Evolutionary conservation across 306 rosid species (phyloP), one percentile per base, ranked within the genome.

Genomic region (Pterocarpus santalinus): DNA sequence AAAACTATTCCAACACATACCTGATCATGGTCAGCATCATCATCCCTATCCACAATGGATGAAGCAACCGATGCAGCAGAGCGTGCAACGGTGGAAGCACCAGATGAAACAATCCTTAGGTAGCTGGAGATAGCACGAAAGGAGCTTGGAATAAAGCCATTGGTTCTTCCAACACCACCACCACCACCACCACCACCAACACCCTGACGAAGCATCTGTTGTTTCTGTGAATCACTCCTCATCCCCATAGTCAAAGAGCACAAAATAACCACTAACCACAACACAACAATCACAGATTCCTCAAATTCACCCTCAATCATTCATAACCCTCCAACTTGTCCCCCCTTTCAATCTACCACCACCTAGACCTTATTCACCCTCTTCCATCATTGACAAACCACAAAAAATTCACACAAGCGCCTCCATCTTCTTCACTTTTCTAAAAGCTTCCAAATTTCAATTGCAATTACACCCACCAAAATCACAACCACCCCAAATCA

Each of bases 41-140:
- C 98, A 32, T 92, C 94, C 83, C 89, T 91, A 32, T 96, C 99
- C 55, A 87, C 97, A 83, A 94, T 88, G 8, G 98, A 90, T 8
- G 97, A 90, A 7, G 99, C 99, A 58, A 87, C 98, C 0, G 97
- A 96, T 7, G 96, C 98, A 10, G 99, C 98, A 13, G 99, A 94
- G 39, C 97, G 87, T 0, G 98, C 99, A 47, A 96, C 99, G 2
- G 93, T 93, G 2, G 99, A 96, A 76, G 99, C 99, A 65, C 99
- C 97, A 0, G 96, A 89, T 2, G 99, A 93, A 36, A 96, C 99
- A 12, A 93, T 91, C 76, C 88, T 94, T 76, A 92, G 78, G 85
- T 93, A 96, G 78, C 97, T 90, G 13, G 99, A 96, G 64, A 96
- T 53, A 17, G 99, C 92, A 9, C 97, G 94, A 68, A 96, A 85